Evolutionary conservation across 805 yeast genomes (phyloP), one percentile per base, ranked within the genome.

Genomic region (Pichia kluyveri): DNA sequence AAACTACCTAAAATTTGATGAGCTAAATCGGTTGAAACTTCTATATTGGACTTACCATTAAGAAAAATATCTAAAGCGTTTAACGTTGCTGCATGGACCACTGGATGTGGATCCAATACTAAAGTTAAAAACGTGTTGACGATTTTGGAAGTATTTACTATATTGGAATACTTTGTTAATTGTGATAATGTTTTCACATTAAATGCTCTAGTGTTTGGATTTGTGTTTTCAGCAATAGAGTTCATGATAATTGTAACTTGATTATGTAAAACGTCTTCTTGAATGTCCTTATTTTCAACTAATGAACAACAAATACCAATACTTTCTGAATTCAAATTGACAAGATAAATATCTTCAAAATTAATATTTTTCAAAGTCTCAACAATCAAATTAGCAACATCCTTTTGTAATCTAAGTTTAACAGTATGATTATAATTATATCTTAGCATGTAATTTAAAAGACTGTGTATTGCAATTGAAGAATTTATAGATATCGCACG

Each of bases 31-130:
- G 55, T 53, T 10, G 53, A 52, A 15, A 60, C 47, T 34, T 60
- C 65, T 17, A 60, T 49, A 52, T 64, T 63, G 1, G 62, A 51
- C 44, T 82, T 80, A 34, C 75, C 77, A 38, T 77, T 79, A 31
- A 89, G 68, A 12, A 85, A 61, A 1, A 75, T 65, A 3, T 76
- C 63, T 40, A 84, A 60, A 0, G 93, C 76, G 42, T 75, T 75
- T 55, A 89, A 61, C 0, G 91, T 72, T 73, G 89, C 83, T 47
- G 77, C 73, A 60, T 86, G 90, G 17, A 93, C 89, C 1, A 78
- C 68, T 0, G 96, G 96, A 60, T 90, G 91, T 0, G 96, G 90
- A 62, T 91, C 98, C 19, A 67, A 67, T 5, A 82, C 62, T 30
- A 91, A 69, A 15, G 85, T 80, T 38, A 73, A 62, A 3, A 81